Evolutionary conservation across 768 basidiomycete species (phyloP), one percentile per base, ranked within the genome.

Genomic region (Cubamyces sp.): DNA sequence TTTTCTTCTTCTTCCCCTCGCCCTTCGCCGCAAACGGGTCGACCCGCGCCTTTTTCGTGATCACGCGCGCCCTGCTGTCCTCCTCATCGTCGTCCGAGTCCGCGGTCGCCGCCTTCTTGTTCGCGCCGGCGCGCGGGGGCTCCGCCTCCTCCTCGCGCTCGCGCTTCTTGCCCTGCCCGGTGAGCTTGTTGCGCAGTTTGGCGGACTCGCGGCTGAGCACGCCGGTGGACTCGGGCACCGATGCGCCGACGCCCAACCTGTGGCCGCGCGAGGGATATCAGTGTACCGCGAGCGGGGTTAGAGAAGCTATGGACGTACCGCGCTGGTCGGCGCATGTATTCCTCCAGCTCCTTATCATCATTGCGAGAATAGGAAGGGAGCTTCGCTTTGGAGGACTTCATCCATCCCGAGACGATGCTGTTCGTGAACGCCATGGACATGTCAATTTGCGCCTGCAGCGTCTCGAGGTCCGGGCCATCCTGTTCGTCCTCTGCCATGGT

Each of bases 391-490:
- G 78, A 75, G 34, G 87, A 82, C 66, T 85, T 84, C 66, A 93
- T 79, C 91, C 91, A 93, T 57, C 91, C 89, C 21, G 88, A 81
- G 46, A 90, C 84, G 67, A 92, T 79, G 71, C 84, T 80, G 65
- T 92, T 84, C 1, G 87, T 85, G 73, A 87, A 84, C 5, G 91
- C 87, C 84, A 92, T 85, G 21, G 91, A 86, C 68, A 90, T 76
- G 73, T 93, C 88, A 54, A 92, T 86, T 75, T 89, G 89, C n/a
- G 91, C 90, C 73, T 92, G 91, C 42, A 93, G 77, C 37, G 82
- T 77, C 68, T 90, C 88, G 51, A 78, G 66, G 70, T 91, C 87
- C 47, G 91, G 78, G 42, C 82, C 81, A 57, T 87, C 84, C 60
- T 87, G 84, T 65, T 86, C 82, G n/a, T 68, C 61, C 55, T 68